Percentiles rank a stretch among this genome's conserved stretches.
These are phyloP conservation scores for Puccinia hordei DNA, from an alignment of 1,284 basidiomycete genomes.

Conservation along the genomic window DNA sequence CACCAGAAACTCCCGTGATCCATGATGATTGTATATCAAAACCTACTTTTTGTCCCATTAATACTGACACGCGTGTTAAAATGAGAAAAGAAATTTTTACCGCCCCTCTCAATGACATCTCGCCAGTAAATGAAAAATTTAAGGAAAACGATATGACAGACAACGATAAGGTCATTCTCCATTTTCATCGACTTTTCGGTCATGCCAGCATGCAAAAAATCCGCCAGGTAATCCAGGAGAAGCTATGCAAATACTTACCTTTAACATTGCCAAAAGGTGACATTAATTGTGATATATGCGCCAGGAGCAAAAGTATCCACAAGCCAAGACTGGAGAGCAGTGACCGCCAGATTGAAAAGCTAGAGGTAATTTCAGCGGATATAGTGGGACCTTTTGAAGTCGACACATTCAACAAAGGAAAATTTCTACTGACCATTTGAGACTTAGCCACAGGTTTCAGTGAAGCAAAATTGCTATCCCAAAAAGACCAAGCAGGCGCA, in stretches of 20 bases:
- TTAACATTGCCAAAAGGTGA: too few species aligned
- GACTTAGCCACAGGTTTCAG: too few species aligned
- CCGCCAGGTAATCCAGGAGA: not conserved
- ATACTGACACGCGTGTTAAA: not conserved
- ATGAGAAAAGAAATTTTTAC: too few species aligned
- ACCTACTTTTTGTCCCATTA: not conserved
- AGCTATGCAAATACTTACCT: not conserved
- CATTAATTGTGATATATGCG: not conserved
- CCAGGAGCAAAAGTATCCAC: not conserved
- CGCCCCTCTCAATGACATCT: too few species aligned
- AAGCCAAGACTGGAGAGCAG: too few species aligned
- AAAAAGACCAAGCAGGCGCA: not conserved
- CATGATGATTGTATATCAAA: too few species aligned
- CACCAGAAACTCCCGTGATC: not conserved
- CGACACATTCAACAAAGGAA: not conserved
- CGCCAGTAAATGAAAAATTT: too few species aligned
- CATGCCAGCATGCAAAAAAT: not conserved
- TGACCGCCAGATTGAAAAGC: not conserved
- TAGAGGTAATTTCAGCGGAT: not conserved
- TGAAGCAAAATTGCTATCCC: not conserved
- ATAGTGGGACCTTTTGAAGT: constrained; percentile 9
- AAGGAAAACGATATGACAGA: too few species aligned
- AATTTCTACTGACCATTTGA: not conserved
- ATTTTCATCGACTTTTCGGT: not conserved
- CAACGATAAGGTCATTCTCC: too few species aligned